Percentiles rank a stretch among this genome's conserved stretches.
Conservation (phyloP, 495 filamentous ascomycete species). For the Copromyces sp. region DNA sequence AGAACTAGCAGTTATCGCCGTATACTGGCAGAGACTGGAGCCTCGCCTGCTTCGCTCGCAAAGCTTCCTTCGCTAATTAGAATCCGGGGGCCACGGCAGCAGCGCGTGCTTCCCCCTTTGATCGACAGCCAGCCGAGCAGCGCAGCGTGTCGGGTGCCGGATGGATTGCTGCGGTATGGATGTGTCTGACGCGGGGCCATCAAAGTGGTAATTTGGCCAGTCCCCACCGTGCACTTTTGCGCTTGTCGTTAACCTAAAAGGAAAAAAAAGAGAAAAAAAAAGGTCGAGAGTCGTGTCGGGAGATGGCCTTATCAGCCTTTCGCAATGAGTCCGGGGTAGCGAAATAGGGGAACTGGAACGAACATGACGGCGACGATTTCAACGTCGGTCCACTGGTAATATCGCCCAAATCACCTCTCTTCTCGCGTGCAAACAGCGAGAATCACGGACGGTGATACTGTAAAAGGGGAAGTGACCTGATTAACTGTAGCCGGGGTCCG, state of each 20-base stretch:
- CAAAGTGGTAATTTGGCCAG: neutral
- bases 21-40: neutral
- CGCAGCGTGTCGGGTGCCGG: neutral
- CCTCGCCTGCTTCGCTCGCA: neutral
- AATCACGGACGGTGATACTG: neutral
- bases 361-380: neutral
- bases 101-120: neutral
- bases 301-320: neutral
- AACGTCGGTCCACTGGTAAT: neutral
- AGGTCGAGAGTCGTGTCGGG: neutral
- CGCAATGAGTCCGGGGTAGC: neutral
- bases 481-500: neutral
- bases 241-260: neutral
- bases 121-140: neutral
- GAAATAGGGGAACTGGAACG: neutral
- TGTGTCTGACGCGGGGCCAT: neutral
- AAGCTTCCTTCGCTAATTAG: neutral
- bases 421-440: neutral
- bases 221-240: neutral
- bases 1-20: neutral
- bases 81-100: neutral
- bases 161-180: neutral
- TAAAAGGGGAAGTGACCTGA: neutral
- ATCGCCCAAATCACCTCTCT: neutral
- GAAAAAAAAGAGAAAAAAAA: neutral